Evolutionary conservation across 441 rosid species (phyloP).

Genomic region (Viola pubescens): DNA sequence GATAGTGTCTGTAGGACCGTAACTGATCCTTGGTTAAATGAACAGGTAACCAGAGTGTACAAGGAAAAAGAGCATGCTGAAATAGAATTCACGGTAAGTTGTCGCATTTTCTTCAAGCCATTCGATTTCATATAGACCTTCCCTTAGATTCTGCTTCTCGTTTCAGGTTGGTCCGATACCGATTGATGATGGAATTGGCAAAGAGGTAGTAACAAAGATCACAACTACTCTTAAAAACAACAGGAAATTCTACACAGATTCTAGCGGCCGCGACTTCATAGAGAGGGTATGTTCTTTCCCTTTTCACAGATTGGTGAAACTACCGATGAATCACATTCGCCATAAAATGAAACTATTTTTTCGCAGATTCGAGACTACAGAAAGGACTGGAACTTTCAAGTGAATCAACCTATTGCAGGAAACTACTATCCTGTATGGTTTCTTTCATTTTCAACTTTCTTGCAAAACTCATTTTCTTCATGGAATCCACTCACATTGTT

Average conservation of each 20-base stretch:
- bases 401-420: constrained; percentile 89
- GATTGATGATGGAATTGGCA: constrained; percentile 70
- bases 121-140: constrained; percentile 7
- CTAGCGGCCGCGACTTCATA: constrained; percentile 91
- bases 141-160: constrained; percentile 1
- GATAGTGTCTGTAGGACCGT: constrained; percentile 7
- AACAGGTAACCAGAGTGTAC: constrained; percentile 73
- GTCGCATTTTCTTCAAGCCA: background rate
- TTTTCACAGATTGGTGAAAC: constrained; percentile 6
- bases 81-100: constrained; percentile 82
- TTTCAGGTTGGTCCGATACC: constrained; percentile 86
- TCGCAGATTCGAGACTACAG: constrained; percentile 85
- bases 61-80: constrained; percentile 88
- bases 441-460: background rate
- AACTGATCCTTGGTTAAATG: constrained; percentile 10
- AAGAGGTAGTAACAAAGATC: constrained; percentile 79
- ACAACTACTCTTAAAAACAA: constrained; percentile 56
- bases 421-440: constrained; percentile 87
- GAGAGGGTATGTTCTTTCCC: constrained; percentile 50
- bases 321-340: background rate
- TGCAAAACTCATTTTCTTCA: too few species aligned
- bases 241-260: constrained; percentile 86
- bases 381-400: constrained; percentile 85
- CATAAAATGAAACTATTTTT: constrained; percentile 2
- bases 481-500: constrained; percentile 1